Percentiles rank a stretch among this genome's conserved stretches.
phyloP scores from a whole-genome alignment of 352 stramenopile genomes.

The Phytophthora citrophthora region DNA sequence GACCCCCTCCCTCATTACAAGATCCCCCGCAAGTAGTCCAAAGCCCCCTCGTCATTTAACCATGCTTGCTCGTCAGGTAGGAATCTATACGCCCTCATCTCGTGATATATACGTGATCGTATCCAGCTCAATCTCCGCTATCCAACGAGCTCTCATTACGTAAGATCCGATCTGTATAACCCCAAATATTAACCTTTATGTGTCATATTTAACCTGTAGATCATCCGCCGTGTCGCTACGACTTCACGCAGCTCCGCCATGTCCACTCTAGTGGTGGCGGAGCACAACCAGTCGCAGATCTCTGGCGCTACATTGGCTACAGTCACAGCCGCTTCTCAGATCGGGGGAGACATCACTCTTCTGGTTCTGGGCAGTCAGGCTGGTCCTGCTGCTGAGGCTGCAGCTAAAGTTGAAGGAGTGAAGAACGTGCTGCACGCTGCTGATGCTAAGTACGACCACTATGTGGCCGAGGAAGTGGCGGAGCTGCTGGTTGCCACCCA shows the following conservation, averaged over 20 bases:
- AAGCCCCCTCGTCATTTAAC: neutral
- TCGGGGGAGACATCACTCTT: slow-evolving; percentile 84
- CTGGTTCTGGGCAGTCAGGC: slow-evolving; percentile 79
- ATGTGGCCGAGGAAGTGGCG: slow-evolving; percentile 88
- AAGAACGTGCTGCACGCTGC: slow-evolving; percentile 82
- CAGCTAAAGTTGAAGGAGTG: slow-evolving; percentile 82
- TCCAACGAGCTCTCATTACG: neutral
- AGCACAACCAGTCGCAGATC: slow-evolving; percentile 83
- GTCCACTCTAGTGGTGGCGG: slow-evolving; percentile 88
- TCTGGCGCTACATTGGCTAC: slow-evolving; percentile 80
- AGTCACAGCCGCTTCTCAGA: slow-evolving; percentile 86
- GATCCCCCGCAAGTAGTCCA: slow-evolving; percentile 18
- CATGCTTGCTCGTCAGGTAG: slow-evolving; percentile 51
- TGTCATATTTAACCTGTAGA: slow-evolving; percentile 23
- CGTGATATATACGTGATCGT: neutral
- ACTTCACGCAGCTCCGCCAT: slow-evolving; percentile 41
- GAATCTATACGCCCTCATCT: neutral
- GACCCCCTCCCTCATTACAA: slow-evolving; percentile 22
- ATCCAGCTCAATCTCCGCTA: slow-evolving; percentile 2
- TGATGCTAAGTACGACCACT: slow-evolving; percentile 90
- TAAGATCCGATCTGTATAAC: slow-evolving; percentile 1
- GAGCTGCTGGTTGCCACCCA: slow-evolving; percentile 77
- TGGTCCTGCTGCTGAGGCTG: slow-evolving; percentile 59
- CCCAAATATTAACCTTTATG: neutral
- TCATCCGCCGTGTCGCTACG: slow-evolving; percentile 57